phyloP scores from a whole-genome alignment of 176 grass and related monocot species.

The Oryza nivara region DNA sequence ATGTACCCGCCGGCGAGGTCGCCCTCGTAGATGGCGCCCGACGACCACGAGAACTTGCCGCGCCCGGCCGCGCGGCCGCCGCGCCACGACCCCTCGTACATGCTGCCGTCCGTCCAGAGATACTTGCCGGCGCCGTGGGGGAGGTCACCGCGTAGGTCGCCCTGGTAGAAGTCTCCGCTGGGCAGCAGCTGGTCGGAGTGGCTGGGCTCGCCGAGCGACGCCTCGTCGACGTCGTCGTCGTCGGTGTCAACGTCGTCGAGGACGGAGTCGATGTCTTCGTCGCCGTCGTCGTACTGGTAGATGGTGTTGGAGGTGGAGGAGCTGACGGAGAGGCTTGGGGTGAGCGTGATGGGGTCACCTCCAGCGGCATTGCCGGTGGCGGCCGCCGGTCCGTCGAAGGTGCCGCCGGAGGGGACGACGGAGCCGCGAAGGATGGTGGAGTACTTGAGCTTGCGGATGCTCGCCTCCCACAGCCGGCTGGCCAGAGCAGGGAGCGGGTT shows the following conservation, averaged over 20 bases:
- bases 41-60: conserved; percentile 82
- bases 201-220: conserved; percentile 18
- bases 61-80: conserved; percentile 59
- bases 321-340: conserved; percentile 34
- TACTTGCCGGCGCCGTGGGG: conserved; percentile 74
- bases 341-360: background rate
- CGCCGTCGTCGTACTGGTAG: conserved; percentile 41
- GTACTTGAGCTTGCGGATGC: too few species aligned
- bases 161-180: conserved; percentile 74
- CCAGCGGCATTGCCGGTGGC: too few species aligned
- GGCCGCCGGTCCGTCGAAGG: too few species aligned
- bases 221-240: background rate
- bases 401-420: too few species aligned
- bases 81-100: conserved; percentile 81
- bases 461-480: too few species aligned
- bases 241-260: conserved; percentile 30
- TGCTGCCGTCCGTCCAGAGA: conserved; percentile 79
- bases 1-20: conserved; percentile 21
- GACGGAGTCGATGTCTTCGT: background rate
- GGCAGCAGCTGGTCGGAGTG: conserved; percentile 59
- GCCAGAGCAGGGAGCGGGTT: too few species aligned
- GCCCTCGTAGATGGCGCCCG: conserved; percentile 80
- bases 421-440: too few species aligned
- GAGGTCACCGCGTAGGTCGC: conserved; percentile 43
- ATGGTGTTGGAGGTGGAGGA: conserved; percentile 44